These are phyloP conservation scores for Epicoccum nigrum DNA, from an alignment of 2,329 filamentous ascomycete genomes.

Conservation along the genomic window DNA sequence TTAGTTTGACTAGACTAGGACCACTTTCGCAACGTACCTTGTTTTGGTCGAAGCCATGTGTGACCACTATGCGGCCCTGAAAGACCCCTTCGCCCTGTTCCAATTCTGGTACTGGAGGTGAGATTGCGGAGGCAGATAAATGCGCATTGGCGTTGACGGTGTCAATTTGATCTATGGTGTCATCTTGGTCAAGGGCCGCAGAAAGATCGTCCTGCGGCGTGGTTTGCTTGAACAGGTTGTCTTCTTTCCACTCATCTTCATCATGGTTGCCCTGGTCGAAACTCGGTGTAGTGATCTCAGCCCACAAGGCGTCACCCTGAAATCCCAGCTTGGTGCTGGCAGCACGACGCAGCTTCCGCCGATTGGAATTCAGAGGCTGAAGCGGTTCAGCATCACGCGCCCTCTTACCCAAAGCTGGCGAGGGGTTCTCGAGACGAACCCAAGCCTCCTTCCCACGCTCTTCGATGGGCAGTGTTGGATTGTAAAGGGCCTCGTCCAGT, in stretches of 20 bases:
- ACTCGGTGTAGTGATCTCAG: slow-evolving; percentile 71
- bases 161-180: neutral
- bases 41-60: slow-evolving; percentile 52
- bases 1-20: slow-evolving; percentile 24
- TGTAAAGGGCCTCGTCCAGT: slow-evolving; percentile 83
- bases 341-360: slow-evolving; percentile 83
- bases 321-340: slow-evolving; percentile 82
- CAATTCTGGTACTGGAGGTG: slow-evolving; percentile 1
- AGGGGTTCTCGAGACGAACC: slow-evolving; percentile 54
- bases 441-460: slow-evolving; percentile 81
- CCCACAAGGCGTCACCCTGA: slow-evolving; percentile 87
- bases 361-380: slow-evolving; percentile 53
- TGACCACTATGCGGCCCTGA: slow-evolving; percentile 49
- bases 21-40: slow-evolving; percentile 42
- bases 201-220: slow-evolving; percentile 20
- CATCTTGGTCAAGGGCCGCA: slow-evolving; percentile 6
- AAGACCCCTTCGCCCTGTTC: slow-evolving; percentile 49
- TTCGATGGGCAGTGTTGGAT: slow-evolving; percentile 71
- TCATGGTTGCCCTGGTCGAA: slow-evolving; percentile 32
- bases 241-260: slow-evolving; percentile 46
- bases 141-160: neutral
- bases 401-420: slow-evolving; percentile 50
- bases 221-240: slow-evolving; percentile 29
- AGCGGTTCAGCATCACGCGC: slow-evolving; percentile 37
- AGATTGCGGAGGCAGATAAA: neutral